Evolutionary conservation across 129 eudicot species (phyloP), one percentile per base, ranked within the genome.

Genomic region (Rutidosis leptorrhynchoides): DNA sequence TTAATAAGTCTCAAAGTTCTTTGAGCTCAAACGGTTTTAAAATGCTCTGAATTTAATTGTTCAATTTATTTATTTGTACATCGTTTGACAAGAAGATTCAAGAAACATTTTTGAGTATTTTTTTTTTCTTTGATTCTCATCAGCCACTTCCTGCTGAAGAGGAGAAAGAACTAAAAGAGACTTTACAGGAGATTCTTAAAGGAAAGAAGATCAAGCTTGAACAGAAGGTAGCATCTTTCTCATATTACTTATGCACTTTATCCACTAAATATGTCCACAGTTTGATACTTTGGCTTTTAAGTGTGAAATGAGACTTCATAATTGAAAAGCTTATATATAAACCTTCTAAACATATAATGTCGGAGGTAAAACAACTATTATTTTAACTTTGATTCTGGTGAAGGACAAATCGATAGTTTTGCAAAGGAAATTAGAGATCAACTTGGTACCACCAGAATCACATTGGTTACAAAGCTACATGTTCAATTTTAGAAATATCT

Each of bases 131-230:
- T 42, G 25, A 10, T 70, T 70, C 30, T 26, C 3, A 24, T 46
- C 82, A 90, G 97, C 88, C 93, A 65, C 89, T 91, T 51, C 96
- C 94, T 63, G 72, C 88, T 28, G 83, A 74, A 45, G 96, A 91
- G 75, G 97, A 91, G 86, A 85, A 91, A 82, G 90, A 91, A 77
- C 76, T 90, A 77, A 90, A 71, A 67, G 93, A 81, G 62, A 83
- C 94, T 16, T 72, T 91, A 75, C 90, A 87, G 61, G 88, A 80
- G 4, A 74, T 87, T 40, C 83, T 90, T 69, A 69, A 87, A 72
- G 95, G 97, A 72, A 91, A 82, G 90, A 85, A 70, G 68, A 93
- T 87, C 40, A 74, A 65, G 35, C 83, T 91, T 53, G 93, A 87
- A 55, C 97, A 91, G 77, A 91, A 91, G 93, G 97, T 83, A 84